Evolutionary conservation across 371 early-diverging fungal genomes (phyloP).

Genomic region (Mucor sp.): DNA sequence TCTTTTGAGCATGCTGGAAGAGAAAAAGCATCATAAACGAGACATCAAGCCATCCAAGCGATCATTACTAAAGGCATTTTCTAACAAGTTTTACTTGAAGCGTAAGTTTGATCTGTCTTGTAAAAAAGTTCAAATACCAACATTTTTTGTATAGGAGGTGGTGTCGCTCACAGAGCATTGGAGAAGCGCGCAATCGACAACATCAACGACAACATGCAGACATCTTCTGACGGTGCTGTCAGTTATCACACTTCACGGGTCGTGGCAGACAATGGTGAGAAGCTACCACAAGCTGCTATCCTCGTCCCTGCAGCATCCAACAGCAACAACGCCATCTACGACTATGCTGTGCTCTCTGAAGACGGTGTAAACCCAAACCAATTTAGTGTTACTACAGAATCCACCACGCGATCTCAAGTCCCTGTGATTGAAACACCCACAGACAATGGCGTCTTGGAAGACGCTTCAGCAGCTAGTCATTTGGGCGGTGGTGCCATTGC

Average conservation of each 20-base stretch:
- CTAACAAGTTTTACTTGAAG: background rate
- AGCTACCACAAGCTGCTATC: background rate
- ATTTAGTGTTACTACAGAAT: background rate
- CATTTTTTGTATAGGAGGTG: background rate
- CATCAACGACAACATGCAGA: background rate
- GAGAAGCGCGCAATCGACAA: background rate
- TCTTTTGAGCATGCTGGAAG: background rate
- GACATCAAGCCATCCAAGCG: background rate
- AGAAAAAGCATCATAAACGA: background rate
- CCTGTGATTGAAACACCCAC: background rate
- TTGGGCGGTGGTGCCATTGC: constrained; percentile 20
- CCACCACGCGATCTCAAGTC: background rate
- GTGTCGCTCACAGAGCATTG: background rate
- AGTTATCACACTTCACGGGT: background rate
- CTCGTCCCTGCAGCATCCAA: background rate
- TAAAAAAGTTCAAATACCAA: background rate
- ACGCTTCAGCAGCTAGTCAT: background rate
- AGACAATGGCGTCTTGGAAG: too few relatives aligned
- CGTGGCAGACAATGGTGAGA: background rate
- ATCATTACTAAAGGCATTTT: background rate
- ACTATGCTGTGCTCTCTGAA: background rate
- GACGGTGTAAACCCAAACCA: background rate
- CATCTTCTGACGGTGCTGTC: background rate
- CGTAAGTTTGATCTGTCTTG: background rate
- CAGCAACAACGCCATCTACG: background rate